Conservation (phyloP, 495 filamentous ascomycete genomes). For the Penicillium antarcticum region DNA sequence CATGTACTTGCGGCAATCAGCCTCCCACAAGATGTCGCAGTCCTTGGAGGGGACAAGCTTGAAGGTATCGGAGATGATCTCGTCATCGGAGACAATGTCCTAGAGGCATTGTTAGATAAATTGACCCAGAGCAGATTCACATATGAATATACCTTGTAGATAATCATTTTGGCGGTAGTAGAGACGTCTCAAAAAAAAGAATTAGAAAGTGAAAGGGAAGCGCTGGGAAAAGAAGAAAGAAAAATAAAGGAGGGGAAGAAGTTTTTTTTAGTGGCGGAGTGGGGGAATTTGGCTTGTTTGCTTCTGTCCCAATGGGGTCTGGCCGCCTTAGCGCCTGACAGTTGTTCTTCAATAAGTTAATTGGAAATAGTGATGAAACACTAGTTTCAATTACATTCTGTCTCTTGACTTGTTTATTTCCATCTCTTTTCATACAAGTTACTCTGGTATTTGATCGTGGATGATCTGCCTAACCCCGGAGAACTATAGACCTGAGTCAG, state of each 20-base stretch:
- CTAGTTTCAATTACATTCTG: too few relatives aligned
- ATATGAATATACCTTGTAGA: slow-evolving; percentile 67
- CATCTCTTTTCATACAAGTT: too few relatives aligned
- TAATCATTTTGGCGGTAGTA: slow-evolving; percentile 70
- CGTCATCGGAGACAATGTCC: slow-evolving; percentile 88
- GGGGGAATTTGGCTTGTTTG: slow-evolving; percentile 30
- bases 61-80: slow-evolving; percentile 95
- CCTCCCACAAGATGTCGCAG: slow-evolving; percentile 77
- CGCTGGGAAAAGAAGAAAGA: slow-evolving; percentile 28
- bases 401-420: not conserved
- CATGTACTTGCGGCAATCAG: slow-evolving; percentile 84
- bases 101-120: slow-evolving; percentile 31
- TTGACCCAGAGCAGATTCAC: not conserved
- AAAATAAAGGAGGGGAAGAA: slow-evolving; percentile 35
- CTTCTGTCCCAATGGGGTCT: slow-evolving; percentile 11
- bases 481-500: slow-evolving; percentile 1
- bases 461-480: not conserved
- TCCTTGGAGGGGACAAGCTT: slow-evolving; percentile 59
- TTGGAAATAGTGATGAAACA: too few relatives aligned
- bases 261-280: slow-evolving; percentile 41
- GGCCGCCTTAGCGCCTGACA: not conserved
- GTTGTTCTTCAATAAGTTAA: too few relatives aligned
- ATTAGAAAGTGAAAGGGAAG: slow-evolving; percentile 15
- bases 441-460: too few relatives aligned
- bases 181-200: slow-evolving; percentile 13